Evolutionary conservation across 2,329 filamentous ascomycete genomes (phyloP).

Genomic region (Clathrospora elynae): DNA sequence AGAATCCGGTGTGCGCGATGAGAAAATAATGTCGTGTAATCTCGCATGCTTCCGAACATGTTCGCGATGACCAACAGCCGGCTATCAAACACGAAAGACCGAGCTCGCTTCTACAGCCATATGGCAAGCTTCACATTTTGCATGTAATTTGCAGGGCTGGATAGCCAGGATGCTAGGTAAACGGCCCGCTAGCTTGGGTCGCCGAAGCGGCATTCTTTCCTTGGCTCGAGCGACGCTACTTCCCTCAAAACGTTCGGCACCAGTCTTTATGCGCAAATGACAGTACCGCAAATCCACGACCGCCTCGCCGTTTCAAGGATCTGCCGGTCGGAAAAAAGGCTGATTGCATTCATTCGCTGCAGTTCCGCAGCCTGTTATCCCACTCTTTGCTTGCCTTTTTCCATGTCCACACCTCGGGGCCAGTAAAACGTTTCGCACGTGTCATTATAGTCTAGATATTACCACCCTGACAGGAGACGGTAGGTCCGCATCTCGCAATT

Average conservation of each 20-base stretch:
- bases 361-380: slow-evolving; percentile 23
- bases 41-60: slow-evolving; percentile 7
- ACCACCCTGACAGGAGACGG: slow-evolving; percentile 33
- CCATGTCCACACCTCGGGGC: slow-evolving; percentile 28
- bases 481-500: slow-evolving; percentile 37
- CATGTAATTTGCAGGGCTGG: slow-evolving; percentile 11
- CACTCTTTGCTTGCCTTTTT: slow-evolving; percentile 26
- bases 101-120: neutral
- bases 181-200: slow-evolving; percentile 34
- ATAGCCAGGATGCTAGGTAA: slow-evolving; percentile 21
- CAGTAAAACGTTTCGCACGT: slow-evolving; percentile 36
- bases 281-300: slow-evolving; percentile 35
- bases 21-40: slow-evolving; percentile 11
- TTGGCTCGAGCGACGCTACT: slow-evolving; percentile 28
- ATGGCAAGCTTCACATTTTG: slow-evolving; percentile 7
- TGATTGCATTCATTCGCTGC: slow-evolving; percentile 24
- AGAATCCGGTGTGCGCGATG: slow-evolving; percentile 12
- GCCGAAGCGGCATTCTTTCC: slow-evolving; percentile 26
- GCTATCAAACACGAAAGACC: neutral
- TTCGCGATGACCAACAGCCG: neutral
- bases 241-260: slow-evolving; percentile 27
- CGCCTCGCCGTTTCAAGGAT: slow-evolving; percentile 28
- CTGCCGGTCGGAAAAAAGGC: slow-evolving; percentile 21
- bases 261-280: slow-evolving; percentile 41
- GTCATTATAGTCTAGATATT: slow-evolving; percentile 36